Base-by-base conservation (phyloP, 164 flowering plant species). In the Chimonanthus salicifolius region DNA sequence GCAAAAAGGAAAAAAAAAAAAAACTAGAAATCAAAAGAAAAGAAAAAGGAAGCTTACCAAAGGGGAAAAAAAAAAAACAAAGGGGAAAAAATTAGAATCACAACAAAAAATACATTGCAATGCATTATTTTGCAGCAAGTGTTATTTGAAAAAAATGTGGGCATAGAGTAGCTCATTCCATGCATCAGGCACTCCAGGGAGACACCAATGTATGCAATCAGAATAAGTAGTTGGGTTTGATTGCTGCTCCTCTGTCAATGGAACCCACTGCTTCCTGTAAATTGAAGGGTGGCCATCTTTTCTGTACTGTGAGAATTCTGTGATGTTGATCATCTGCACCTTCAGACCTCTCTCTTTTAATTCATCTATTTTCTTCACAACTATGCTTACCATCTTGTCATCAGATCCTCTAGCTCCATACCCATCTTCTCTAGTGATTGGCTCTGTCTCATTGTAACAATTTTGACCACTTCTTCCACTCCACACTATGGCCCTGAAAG, bases 201-300 rank as follows among this genome's bases (percentile, higher is more conserved):
- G 89, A 74, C 96, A 93, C 96, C 98, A 93, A 71, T 93, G 98
- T 9, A 76, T 79, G 63, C 98, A 93, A 77, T 93, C 98, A 13
- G 93, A 79, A 69, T 85, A 89, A 16, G 84, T 83, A 2, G 44
- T 78, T 0, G 97, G 96, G 45, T 88, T 74, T 0, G 79, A 21
- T 15, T 82, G 4, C 71, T 89, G 89, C 3, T 85, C 82, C 74
- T 81, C 72, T 0, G 83, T 88, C 54, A 86, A 71, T 2, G 86
- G 72, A 2, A 76, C 87, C 88, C 88, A 87, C n/a, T 86, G 92
- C 77, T 81, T 89, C 72, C 87, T 85, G 64, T 86, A 78, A 13
- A 91, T 79, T 0, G 97, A 84, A 47, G 94, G 93, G 64, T 93
- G 97, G 0, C 82, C 97, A 73, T 93, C 97, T 83, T 87, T 93